Evolutionary conservation across 257 asterid genomes (phyloP).

Genomic region (Gynochthodes officinalis): DNA sequence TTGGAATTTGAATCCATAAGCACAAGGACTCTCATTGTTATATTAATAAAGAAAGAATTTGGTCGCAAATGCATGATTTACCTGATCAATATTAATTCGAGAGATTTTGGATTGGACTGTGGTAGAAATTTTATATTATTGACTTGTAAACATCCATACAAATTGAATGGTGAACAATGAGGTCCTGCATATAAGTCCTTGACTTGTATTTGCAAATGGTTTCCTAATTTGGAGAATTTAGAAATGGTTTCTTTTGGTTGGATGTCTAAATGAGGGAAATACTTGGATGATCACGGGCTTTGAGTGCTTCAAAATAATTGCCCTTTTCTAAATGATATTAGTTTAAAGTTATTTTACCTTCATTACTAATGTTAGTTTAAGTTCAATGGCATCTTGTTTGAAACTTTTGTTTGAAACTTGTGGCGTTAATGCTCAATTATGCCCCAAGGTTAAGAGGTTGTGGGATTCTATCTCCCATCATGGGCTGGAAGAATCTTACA

Average conservation of each 20-base stretch:
- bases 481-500: too few species aligned
- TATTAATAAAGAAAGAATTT: too few species aligned
- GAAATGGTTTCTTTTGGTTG: conserved; percentile 59
- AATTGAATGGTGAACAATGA: conserved; percentile 53
- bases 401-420: too few species aligned
- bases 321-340: conserved; percentile 49
- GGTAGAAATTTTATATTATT: conserved; percentile 66
- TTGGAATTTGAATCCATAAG: too few species aligned
- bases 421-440: conserved; percentile 59
- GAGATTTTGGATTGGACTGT: too few species aligned
- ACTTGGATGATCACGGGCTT: conserved; percentile 66
- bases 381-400: conserved; percentile 60
- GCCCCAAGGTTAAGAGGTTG: conserved; percentile 73
- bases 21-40: too few species aligned
- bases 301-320: conserved; percentile 48
- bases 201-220: conserved; percentile 54
- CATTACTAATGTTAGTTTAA: conserved; percentile 66
- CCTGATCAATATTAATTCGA: too few species aligned
- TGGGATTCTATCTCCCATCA: too few species aligned
- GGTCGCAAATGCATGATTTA: too few species aligned
- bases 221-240: conserved; percentile 51
- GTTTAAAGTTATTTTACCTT: too few species aligned
- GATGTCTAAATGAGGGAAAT: conserved; percentile 71
- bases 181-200: conserved; percentile 58
- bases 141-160: conserved; percentile 58